These are phyloP conservation scores for Mortierella sp. DNA, from an alignment of 371 early-diverging fungal genomes.

Conservation along the genomic window DNA sequence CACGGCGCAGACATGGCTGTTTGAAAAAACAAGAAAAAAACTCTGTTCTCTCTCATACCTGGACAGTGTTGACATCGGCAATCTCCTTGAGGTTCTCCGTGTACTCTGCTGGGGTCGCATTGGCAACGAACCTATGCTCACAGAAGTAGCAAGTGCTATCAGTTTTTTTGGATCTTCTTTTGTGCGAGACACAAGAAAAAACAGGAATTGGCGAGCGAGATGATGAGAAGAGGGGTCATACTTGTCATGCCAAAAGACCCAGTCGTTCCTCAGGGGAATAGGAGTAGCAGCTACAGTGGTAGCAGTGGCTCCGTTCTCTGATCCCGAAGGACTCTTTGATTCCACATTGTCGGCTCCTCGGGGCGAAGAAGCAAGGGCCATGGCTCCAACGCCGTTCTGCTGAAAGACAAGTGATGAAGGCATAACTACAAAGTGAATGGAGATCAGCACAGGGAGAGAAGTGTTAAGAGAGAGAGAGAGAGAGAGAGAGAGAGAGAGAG, in stretches of 20 bases:
- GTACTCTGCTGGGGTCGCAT: conserved; percentile 68
- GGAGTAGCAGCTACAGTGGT: conserved; percentile 20
- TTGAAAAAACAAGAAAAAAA: not conserved
- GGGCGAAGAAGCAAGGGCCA: conserved; percentile 52
- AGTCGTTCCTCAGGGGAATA: conserved; percentile 66
- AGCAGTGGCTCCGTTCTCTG: conserved; percentile 33
- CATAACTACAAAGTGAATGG: conserved; percentile 20
- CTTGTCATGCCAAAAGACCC: conserved; percentile 80
- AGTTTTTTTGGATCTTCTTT: not conserved
- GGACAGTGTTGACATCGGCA: conserved; percentile 71
- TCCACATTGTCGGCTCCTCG: conserved; percentile 44
- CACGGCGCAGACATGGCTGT: conserved; percentile 7
- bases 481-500: not conserved
- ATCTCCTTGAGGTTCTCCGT: conserved; percentile 70
- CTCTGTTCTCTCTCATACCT: conserved; percentile 58
- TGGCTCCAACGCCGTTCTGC: conserved; percentile 52
- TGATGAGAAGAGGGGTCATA: conserved; percentile 36
- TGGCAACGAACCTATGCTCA: conserved; percentile 64
- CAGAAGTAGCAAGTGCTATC: not conserved
- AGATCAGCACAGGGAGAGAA: not conserved
- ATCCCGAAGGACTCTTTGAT: conserved; percentile 44
- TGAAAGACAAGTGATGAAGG: conserved; percentile 57
- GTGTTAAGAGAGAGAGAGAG: not conserved
- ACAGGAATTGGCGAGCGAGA: not conserved
- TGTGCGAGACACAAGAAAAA: not conserved